Base-by-base conservation (phyloP, 2,329 filamentous ascomycete genomes). In the Neonectria faginata region DNA sequence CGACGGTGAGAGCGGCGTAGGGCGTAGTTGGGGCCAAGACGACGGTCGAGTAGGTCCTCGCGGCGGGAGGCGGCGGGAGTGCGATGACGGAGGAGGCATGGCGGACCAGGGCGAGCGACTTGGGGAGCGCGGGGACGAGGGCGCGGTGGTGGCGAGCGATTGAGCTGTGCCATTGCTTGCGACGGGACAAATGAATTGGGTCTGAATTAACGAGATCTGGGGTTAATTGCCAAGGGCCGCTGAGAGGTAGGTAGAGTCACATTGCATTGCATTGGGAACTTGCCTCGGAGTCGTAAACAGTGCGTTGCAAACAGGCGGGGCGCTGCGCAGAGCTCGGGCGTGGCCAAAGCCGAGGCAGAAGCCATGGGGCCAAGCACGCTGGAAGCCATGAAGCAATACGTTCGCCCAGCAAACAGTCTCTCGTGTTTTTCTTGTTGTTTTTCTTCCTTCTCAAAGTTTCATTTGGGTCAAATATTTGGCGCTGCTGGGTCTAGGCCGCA, bases 1-100 rank as follows among this genome's bases (percentile, higher is more conserved):
- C 93, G 52, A 97, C 88, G 4, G 89, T 91, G 60, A 97, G 85
- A 48, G 89, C 83, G 20, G 86, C 82, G 77, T 94, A 97, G 0
- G 93, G 92, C 3, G 79, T 85, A 25, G 84, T 84, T 2, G 80
- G 78, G 14, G 84, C 74, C 5, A 78, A 76, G 31, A 73, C 73
- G 45, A 71, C 70, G 5, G 83, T 82, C 18, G 82, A 83, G 70
- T 81, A 83, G 11, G 75, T 66, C 20, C 75, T 73, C n/a, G 62
- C 59, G 20, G 62, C 60, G 14, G 69, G 63, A 56, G 73, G 47
- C 7, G 72, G 60, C 59, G 52, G 57, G 16, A 65, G 60, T 10
- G 79, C 76, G 45, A 70, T 25, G 29, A 47, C 33, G 11, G 81
- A 80, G 12, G 78, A 80, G 12, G 78, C 77, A 77, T 80, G 77